Base-by-base conservation (phyloP, 2,329 filamentous ascomycete genomes). In the Lasiodiplodia gonubiensis region DNA sequence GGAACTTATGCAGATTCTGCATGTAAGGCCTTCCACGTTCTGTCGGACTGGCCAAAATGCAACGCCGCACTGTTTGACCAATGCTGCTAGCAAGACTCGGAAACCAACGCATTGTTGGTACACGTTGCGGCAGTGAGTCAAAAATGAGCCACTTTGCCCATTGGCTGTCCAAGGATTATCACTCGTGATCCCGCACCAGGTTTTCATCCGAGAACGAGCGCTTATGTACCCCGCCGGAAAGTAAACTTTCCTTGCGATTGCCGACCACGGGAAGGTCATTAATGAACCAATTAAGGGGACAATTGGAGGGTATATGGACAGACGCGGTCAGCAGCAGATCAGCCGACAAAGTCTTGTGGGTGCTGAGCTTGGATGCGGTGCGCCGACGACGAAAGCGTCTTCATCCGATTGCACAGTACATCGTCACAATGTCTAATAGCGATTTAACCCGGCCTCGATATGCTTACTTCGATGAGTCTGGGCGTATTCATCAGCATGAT, bases 321-420 rank as follows among this genome's bases (percentile, higher is more conserved):
- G 23, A 14, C 5, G n/a, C 1, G 2, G n/a, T 21, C n/a, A n/a
- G 18, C 18, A 6, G 16, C 18, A n/a, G 18, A 63, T 51, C 59
- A 63, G 59, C 27, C 59, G 59, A 63, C 59, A 63, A 12, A 16
- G 11, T 46, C 7, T 21, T 1, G 18, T 52, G 33, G 21, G 39
- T 33, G 14, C 30, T 27, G 18, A 6, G 35, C 23, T 5, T 55
- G 33, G n/a, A 18, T 42, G 8, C 33, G 14, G 16, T 5, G 21
- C 14, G 11, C 16, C 25, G 61, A 57, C 8, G n/a, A 37, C 27
- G 57, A 21, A 23, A 53, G 37, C 23, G 33, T 30, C 46, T 57
- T 53, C 64, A 61, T 16, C 39, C 53, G 46, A 27, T 16, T 27
- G 42, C 52, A 55, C 42, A 35, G 25, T 18, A 25, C 23, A 55